A percentile compares a stretch with the other conserved stretches of the same genome.
These are phyloP conservation scores for Decorospora gaudefroyi DNA, from an alignment of 2,329 filamentous ascomycete genomes.

Conservation along the genomic window DNA sequence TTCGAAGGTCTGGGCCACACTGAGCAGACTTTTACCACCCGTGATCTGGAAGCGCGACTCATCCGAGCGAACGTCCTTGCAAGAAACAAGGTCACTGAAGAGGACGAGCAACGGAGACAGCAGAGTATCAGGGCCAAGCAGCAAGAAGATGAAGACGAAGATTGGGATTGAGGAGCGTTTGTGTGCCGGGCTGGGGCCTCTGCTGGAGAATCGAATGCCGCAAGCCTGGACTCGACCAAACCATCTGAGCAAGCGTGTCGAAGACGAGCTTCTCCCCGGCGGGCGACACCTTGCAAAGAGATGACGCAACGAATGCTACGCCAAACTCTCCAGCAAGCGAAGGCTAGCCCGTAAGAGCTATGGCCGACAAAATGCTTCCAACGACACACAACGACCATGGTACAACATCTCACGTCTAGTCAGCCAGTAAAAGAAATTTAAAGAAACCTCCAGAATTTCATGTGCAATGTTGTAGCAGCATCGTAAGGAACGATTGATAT, in stretches of 20 bases:
- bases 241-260: background rate
- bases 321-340: too few species aligned
- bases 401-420: too few species aligned
- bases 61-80: constrained; percentile 57
- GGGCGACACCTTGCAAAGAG: too few species aligned
- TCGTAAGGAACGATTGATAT: too few species aligned
- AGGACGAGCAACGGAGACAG: constrained; percentile 44
- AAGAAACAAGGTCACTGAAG: constrained; percentile 56
- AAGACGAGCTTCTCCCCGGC: background rate
- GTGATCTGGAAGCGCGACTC: constrained; percentile 59
- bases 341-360: too few species aligned
- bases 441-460: too few species aligned
- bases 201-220: too few species aligned
- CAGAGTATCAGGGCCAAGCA: constrained; percentile 39
- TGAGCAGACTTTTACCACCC: constrained; percentile 59
- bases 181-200: background rate
- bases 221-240: background rate
- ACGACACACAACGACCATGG: too few species aligned
- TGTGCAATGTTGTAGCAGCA: too few species aligned
- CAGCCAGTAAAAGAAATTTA: too few species aligned
- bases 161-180: constrained; percentile 53
- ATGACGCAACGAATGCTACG: too few species aligned
- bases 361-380: too few species aligned
- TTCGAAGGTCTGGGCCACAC: constrained; percentile 62
- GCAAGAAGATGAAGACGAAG: constrained; percentile 54